Evolutionary conservation across 1,139 yeast genomes (phyloP), one percentile per base, ranked within the genome.

Genomic region (Blastobotrys apis): DNA sequence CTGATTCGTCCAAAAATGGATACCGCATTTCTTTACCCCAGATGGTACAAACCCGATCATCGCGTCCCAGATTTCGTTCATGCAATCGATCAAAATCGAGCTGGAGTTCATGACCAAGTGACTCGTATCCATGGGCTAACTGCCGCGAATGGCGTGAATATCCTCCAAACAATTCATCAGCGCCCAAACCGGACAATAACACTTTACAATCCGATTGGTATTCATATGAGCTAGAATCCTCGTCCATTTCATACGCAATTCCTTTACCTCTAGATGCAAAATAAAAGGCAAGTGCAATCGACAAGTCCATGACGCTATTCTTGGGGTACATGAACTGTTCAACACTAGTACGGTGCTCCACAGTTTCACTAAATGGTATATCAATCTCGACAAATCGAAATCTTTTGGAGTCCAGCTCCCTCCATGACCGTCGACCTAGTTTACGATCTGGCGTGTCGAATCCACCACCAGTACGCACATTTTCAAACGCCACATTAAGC

Each of bases 81-180:
- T 92, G 81, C 19, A 92, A 78, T 20, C 87, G 75, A 26, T 73
- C 70, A 33, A 94, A 80, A 58, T 92, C 97, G 44, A 73, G 66
- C 15, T 74, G 72, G 32, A 92, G 68, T 56, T 87, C 95, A 3
- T 62, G 60, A 1, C 67, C 65, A 15, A 82, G 61, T 22, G 66
- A 68, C 1, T 53, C 60, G 16, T 61, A 58, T 2, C 50, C 47
- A 0, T 36, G 47, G 1, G 56, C 47, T 26, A 52, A 54, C 37
- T 52, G 52, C 27, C 78, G 66, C 45, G 78, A 80, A 58, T 85
- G 94, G 31, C 94, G 66, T 1, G 87, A 84, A 62, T 92, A 92
- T 0, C 99, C 99, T 0, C 95, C 99, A 68, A 84, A 88, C 23
- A 79, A 67, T 64, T 92, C 98, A 65, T 92, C 99, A 0, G 98